These are phyloP conservation scores for Medakamo hakoo DNA, from an alignment of 139 green algal genomes.

Conservation along the genomic window DNA sequence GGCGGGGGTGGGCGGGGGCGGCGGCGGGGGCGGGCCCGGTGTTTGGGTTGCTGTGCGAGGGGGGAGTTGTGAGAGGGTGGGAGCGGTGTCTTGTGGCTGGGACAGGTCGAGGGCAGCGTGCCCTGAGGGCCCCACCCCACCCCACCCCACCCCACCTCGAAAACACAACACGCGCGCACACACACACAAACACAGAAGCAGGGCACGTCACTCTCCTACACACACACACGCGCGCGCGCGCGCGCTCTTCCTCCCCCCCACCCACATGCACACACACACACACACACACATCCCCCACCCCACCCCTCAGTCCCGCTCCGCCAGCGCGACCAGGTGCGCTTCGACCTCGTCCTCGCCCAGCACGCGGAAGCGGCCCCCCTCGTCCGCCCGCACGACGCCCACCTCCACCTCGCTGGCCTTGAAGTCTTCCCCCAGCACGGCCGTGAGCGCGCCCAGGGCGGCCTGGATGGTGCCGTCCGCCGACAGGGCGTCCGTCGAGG, in stretches of 20 bases:
- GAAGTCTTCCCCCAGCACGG: constrained; percentile 87
- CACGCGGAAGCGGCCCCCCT: constrained; percentile 41
- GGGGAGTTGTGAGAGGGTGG: no score
- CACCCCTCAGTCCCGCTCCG: constrained; percentile 58
- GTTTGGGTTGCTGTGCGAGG: neutral
- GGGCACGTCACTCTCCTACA: no score
- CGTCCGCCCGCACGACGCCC: constrained; percentile 28
- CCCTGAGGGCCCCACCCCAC: no score
- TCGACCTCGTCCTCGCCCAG: constrained; percentile 66
- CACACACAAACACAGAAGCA: no score
- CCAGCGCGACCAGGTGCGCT: constrained; percentile 69
- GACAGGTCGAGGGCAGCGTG: no score
- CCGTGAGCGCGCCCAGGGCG: constrained; percentile 68
- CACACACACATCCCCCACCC: neutral
- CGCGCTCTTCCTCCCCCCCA: no score
- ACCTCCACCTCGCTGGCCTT: constrained; percentile 93
- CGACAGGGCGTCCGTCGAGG: constrained; percentile 5
- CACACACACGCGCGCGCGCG: no score
- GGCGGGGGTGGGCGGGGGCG: neutral
- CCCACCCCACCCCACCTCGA: no score
- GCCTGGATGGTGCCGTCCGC: constrained; percentile 57
- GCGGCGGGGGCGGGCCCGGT: neutral
- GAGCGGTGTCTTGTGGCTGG: no score
- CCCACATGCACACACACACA: neutral
- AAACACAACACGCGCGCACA: no score